A percentile compares a stretch with the other conserved stretches of the same genome.
phyloP scores from a whole-genome alignment of 176 grass and related monocot genomes.

The Oryza officinalis region DNA sequence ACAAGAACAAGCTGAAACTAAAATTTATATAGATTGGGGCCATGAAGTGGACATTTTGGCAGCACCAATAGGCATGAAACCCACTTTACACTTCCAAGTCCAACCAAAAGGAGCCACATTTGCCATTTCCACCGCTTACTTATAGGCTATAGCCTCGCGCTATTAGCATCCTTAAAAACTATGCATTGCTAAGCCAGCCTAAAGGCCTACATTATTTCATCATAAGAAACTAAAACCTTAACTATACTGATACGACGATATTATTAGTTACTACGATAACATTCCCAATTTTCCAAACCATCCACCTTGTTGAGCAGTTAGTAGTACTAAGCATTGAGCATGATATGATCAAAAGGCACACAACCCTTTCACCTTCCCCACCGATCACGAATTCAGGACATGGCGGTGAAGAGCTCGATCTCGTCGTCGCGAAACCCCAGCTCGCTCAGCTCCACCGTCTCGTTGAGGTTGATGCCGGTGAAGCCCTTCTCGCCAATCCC shows the following conservation, averaged over 20 bases:
- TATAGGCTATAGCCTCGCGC: too few species aligned
- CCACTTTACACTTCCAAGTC: slow-evolving; percentile 16
- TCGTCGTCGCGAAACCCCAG: slow-evolving; percentile 50
- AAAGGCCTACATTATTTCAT: slow-evolving; percentile 30
- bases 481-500: slow-evolving; percentile 3
- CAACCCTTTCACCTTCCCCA: slow-evolving; percentile 1
- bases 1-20: background rate
- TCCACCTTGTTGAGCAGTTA: slow-evolving; percentile 24
- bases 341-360: slow-evolving; percentile 20
- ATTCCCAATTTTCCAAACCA: background rate
- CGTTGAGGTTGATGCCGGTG: slow-evolving; percentile 41
- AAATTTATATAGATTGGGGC: background rate
- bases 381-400: slow-evolving; percentile 21
- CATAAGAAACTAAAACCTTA: slow-evolving; percentile 22
- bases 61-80: slow-evolving; percentile 2
- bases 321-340: slow-evolving; percentile 10
- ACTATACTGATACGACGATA: background rate
- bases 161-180: background rate
- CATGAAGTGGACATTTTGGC: background rate
- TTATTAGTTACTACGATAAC: background rate
- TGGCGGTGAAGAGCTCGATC: slow-evolving; percentile 31
- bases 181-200: background rate
- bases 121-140: background rate
- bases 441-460: slow-evolving; percentile 49
- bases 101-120: slow-evolving; percentile 39